Percentiles rank a stretch among this genome's conserved stretches.
Evolutionary conservation across 345 rosid genomes (phyloP).

Genomic region (rapeseed (Brassica napus)): DNA sequence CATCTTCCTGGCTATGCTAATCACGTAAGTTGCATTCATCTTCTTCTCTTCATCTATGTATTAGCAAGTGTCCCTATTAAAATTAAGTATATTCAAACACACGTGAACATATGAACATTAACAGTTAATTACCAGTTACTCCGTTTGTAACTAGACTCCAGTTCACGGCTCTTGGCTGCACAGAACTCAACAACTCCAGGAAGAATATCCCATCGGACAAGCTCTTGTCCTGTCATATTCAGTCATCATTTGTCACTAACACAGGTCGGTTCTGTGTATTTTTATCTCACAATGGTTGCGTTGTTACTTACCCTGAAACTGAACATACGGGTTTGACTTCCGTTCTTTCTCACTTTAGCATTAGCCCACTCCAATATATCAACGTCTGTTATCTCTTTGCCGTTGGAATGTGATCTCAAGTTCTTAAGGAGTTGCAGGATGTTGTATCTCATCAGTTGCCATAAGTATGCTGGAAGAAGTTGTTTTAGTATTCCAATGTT

Average conservation of each 20-base stretch:
- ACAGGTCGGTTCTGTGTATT: not conserved
- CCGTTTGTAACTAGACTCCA: conserved; percentile 97
- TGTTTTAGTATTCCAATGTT: not conserved
- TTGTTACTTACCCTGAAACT: conserved; percentile 72
- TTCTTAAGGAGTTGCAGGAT: conserved; percentile 90
- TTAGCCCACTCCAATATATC: conserved; percentile 96
- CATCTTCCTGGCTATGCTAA: conserved; percentile 91
- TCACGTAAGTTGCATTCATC: conserved; percentile 95
- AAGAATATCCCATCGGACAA: conserved; percentile 87
- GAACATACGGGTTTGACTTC: conserved; percentile 69
- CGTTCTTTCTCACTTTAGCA: conserved; percentile 63
- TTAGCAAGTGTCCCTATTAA: not conserved
- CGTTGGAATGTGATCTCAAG: conserved; percentile 87
- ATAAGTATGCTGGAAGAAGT: conserved; percentile 66
- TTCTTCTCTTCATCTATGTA: conserved; percentile 82
- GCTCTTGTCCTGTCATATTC: conserved; percentile 68
- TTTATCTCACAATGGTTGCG: not conserved
- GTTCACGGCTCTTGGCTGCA: conserved; percentile 84
- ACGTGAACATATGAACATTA: not conserved
- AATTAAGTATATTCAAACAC: not conserved
- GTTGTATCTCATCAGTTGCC: conserved; percentile 97
- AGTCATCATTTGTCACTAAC: conserved; percentile 12
- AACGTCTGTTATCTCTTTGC: conserved; percentile 78
- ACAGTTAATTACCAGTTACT: conserved; percentile 53
- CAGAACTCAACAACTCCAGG: conserved; percentile 87